Evolutionary conservation across 2,329 filamentous ascomycete genomes (phyloP), one percentile per base, ranked within the genome.

Genomic region (Penicillium glabrum): DNA sequence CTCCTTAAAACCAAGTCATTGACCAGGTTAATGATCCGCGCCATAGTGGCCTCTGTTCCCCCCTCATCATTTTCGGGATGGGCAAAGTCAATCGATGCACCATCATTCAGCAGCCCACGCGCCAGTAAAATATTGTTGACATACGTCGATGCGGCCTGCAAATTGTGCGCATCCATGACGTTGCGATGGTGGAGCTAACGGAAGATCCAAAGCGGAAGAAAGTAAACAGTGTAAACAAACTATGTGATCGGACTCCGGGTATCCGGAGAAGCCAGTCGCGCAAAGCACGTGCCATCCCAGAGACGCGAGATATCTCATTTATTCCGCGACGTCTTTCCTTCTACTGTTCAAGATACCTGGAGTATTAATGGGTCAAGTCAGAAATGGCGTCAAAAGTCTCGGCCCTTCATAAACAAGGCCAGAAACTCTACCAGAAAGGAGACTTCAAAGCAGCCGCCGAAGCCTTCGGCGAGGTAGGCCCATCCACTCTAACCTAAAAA

Each of bases 1-100:
- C 93, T 86, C 64, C 93, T 86, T 58, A 97, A 74, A 57, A 99
- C 91, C 65, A 99, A 77, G 71, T 99, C 95, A 75, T 99, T 96
- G 48, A 99, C 86, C 24, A 99, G 83, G 70, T 93, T 90, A 77
- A 99, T 96, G 66, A 98, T 88, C 63, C 87, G 86, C 21, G 89
- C 89, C 87, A 95, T 93, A 19, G 89, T 90, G 50, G 83, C 84
- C 69, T 83, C 83, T 37, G 85, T 81, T 16, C 74, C 74, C 19
- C 82, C 82, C 61, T 87, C 84, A 57, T 81, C 83, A 61, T 85
- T 81, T 52, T 85, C 85, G 9, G 90, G 88, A 60, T 86, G 80
- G 58, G 89, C 87, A 73, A 99, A 99, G 73, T 97, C 88, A 75
- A 99, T 80, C 9, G 77, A 68, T 48, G 69, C 74, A 44, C 79